Percentiles rank a stretch among this genome's conserved stretches.
Evolutionary conservation across 2,329 filamentous ascomycete species (phyloP).

Genomic region (Aspergillus sp.): DNA sequence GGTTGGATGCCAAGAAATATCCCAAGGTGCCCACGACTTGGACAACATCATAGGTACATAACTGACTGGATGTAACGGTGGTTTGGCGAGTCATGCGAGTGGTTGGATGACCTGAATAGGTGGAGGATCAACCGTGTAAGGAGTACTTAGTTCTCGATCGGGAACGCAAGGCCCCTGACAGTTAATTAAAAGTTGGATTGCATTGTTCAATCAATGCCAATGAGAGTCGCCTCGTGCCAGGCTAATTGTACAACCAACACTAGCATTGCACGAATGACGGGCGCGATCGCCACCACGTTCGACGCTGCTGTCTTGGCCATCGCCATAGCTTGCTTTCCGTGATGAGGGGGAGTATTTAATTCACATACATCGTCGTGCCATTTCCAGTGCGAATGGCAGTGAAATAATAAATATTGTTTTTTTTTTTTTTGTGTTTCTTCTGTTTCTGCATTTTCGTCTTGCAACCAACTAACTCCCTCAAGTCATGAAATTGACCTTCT

Average conservation of each 20-base stretch:
- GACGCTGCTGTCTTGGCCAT: constrained; percentile 1
- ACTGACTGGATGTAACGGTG: neutral
- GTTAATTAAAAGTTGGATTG: neutral
- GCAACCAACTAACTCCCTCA: neutral
- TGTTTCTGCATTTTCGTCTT: neutral
- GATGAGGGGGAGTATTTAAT: too few relatives aligned
- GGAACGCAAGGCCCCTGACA: neutral
- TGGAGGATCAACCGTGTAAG: too few relatives aligned
- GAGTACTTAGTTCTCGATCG: too few relatives aligned
- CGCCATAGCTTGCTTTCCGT: too few relatives aligned
- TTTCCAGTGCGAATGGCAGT: neutral
- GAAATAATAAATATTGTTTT: neutral
- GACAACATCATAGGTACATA: neutral
- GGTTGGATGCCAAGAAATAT: constrained; percentile 63
- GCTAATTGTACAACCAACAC: neutral
- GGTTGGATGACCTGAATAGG: too few relatives aligned
- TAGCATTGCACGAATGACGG: constrained; percentile 9
- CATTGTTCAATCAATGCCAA: neutral
- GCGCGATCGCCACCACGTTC: constrained; percentile 11
- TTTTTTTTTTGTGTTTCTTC: neutral
- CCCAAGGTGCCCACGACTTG: constrained; percentile 63
- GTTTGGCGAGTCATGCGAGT: neutral
- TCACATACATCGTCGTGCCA: neutral
- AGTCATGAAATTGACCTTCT: constrained; percentile 22
- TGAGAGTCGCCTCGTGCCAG: neutral